Evolutionary conservation across 345 rosid genomes (phyloP), one percentile per base, ranked within the genome.

Genomic region (Lepidium aucheri): DNA sequence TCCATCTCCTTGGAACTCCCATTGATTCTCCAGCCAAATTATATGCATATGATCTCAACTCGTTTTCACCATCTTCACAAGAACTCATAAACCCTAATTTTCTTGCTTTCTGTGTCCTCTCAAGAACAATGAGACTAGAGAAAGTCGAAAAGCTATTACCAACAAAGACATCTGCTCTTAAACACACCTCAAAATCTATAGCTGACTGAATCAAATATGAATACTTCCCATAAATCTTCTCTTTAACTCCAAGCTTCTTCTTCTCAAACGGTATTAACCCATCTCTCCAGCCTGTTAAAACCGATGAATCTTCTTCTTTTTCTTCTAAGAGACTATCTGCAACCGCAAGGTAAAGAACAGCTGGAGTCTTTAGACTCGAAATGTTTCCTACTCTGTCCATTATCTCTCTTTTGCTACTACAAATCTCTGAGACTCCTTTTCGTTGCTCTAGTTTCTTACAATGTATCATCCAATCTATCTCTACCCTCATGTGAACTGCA

Each of bases 401-500:
- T 50, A 94, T 89, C 82, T 94, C 90, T 61, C 74, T 76, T 74
- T 86, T 94, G 81, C 97, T 88, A 51, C 99, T 88, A 68, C 99
- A 94, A 46, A 94, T 94, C 68, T 84, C 81, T 64, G 65, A 79
- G 11, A 87, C 71, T 46, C 84, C 83, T 62, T 52, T 63, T 53
- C 91, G 78, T 24, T 83, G 87, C 73, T 94, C 95, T 49, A 94
- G 68, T 44, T 94, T 94, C 82, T 87, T 94, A 63, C 99, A 94
- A 54, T 94, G 99, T 53, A 94, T 90, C 96, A 88, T 85, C 99
- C 99, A 94, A 57, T 94, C 99, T 62, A 84, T 86, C 82, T 94
- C 97, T 58, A 94, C 81, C 74, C 99, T 88, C 99, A 94, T 86
- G 72, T 94, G 97, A 67, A 94, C 96, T 0, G 99, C 97, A 8